These are phyloP conservation scores for Penicillium psychrosexuale DNA, from an alignment of 2,329 filamentous ascomycete genomes.

Conservation along the genomic window DNA sequence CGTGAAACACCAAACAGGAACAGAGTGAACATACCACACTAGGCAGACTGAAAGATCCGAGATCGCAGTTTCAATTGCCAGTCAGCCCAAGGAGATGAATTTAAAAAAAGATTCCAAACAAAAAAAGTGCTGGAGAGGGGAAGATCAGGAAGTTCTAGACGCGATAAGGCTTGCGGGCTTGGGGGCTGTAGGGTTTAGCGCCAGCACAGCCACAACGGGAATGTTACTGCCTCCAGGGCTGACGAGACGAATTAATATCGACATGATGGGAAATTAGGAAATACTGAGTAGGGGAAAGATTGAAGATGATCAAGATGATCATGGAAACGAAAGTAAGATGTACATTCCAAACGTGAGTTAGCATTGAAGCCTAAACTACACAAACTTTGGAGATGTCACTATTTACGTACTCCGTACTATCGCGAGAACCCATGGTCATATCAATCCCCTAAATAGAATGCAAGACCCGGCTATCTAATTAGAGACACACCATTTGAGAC, in stretches of 20 bases:
- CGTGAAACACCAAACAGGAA: not conserved
- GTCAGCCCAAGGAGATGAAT: not conserved
- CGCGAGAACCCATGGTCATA: not conserved
- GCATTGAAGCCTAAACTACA: not conserved
- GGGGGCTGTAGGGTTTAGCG: constrained; percentile 20
- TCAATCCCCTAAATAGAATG: too few relatives aligned
- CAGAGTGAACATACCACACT: not conserved
- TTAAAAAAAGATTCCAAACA: not conserved
- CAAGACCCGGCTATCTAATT: not conserved
- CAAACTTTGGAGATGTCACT: not conserved
- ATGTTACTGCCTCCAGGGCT: constrained; percentile 2
- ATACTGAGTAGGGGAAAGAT: not conserved
- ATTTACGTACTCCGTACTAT: not conserved
- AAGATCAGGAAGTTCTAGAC: constrained; percentile 15
- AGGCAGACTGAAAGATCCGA: not conserved
- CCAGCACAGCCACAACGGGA: constrained; percentile 19
- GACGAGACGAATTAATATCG: not conserved
- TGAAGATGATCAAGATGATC: too few relatives aligned
- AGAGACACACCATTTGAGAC: not conserved
- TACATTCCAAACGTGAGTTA: not conserved
- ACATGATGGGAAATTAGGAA: not conserved
- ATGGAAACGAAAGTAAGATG: too few relatives aligned
- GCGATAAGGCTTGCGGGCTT: constrained; percentile 15
- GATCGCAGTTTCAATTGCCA: not conserved
- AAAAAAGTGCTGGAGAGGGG: not conserved